Percentiles rank a stretch among this genome's conserved stretches.
phyloP scores from a whole-genome alignment of 1,284 basidiomycete genomes.

The Moniliophthora roreri region DNA sequence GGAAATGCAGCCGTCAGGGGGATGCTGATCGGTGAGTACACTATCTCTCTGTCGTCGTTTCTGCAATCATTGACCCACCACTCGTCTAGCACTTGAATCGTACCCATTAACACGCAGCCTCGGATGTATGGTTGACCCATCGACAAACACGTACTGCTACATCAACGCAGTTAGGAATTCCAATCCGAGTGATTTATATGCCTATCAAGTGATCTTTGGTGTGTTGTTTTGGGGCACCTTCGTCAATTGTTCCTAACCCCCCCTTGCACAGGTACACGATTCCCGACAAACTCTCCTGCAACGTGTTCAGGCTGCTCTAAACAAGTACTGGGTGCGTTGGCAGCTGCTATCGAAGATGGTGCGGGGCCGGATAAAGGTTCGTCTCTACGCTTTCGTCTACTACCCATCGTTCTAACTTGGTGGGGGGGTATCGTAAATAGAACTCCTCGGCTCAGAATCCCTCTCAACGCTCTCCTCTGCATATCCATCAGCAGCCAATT shows the following conservation, averaged over 20 bases:
- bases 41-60: background rate
- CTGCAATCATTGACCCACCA: background rate
- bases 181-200: slow-evolving; percentile 62
- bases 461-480: background rate
- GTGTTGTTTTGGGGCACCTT: slow-evolving; percentile 37
- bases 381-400: background rate
- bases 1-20: slow-evolving; percentile 47
- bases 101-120: slow-evolving; percentile 57
- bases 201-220: slow-evolving; percentile 47
- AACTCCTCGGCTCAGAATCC: background rate
- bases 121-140: slow-evolving; percentile 55
- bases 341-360: slow-evolving; percentile 34
- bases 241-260: too few species aligned
- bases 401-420: background rate
- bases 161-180: slow-evolving; percentile 53
- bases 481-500: background rate
- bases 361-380: background rate
- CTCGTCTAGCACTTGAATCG: slow-evolving; percentile 49
- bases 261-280: slow-evolving; percentile 19
- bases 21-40: slow-evolving; percentile 51
- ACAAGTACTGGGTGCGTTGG: slow-evolving; percentile 52
- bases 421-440: too few species aligned
- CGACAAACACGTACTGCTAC: slow-evolving; percentile 68
- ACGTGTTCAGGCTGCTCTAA: slow-evolving; percentile 62
- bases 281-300: slow-evolving; percentile 46